phyloP scores from a whole-genome alignment of 129 eudicot species.

The Lactuca sativa region DNA sequence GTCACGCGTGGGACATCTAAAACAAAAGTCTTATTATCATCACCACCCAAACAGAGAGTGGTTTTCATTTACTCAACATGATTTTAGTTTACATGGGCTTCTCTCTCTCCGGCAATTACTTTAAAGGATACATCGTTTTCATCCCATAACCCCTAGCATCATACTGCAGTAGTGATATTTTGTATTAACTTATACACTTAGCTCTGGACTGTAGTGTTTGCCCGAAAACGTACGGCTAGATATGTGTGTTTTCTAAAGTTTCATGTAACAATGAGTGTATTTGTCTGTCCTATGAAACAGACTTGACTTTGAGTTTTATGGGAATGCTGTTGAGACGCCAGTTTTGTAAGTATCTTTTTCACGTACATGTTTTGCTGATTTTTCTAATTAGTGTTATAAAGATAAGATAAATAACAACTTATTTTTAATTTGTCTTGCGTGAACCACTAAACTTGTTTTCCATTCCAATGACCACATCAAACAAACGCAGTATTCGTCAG shows the following conservation, averaged over 20 bases:
- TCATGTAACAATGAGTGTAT: slow-evolving; percentile 40
- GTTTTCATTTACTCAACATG: slow-evolving; percentile 16
- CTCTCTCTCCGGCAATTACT: slow-evolving; percentile 13
- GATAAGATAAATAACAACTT: neutral
- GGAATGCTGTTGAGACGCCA: slow-evolving; percentile 41
- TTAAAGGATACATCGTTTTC: slow-evolving; percentile 33
- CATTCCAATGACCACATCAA: too few relatives aligned
- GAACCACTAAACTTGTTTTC: too few relatives aligned
- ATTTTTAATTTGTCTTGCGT: neutral
- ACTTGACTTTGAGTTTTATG: slow-evolving; percentile 47
- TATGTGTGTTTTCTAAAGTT: slow-evolving; percentile 37
- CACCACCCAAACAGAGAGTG: slow-evolving; percentile 25
- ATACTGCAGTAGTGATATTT: slow-evolving; percentile 28
- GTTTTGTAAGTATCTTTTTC: slow-evolving; percentile 24
- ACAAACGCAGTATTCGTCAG: too few relatives aligned
- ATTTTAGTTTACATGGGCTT: slow-evolving; percentile 22
- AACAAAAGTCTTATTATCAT: slow-evolving; percentile 23
- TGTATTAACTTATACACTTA: slow-evolving; percentile 33
- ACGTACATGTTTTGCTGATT: slow-evolving; percentile 22
- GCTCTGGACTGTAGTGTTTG: slow-evolving; percentile 32
- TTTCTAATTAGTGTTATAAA: neutral
- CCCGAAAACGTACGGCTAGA: slow-evolving; percentile 24
- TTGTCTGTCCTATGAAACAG: slow-evolving; percentile 45
- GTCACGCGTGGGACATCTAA: slow-evolving; percentile 34
- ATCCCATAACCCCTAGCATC: slow-evolving; percentile 23